Percentiles rank a stretch among this genome's conserved stretches.
These are phyloP conservation scores for Sordaria brevicollis DNA, from an alignment of 495 filamentous ascomycete species.

Conservation along the genomic window DNA sequence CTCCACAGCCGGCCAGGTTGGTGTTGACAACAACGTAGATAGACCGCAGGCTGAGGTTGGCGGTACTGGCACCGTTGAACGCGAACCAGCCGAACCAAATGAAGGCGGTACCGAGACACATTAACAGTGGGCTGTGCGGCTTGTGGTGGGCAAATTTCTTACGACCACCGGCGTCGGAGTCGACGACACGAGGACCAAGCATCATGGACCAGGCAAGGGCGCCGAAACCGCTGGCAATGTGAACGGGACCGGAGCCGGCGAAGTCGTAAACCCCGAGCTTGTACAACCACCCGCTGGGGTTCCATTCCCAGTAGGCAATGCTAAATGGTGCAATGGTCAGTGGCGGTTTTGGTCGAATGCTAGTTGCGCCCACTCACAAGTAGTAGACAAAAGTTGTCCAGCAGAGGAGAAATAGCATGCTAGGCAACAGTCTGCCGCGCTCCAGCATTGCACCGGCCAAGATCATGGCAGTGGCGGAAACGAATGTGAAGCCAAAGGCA, in stretches of 20 bases:
- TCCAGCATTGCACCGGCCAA: constrained; percentile 34
- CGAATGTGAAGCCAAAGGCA: constrained; percentile 6
- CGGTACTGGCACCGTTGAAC: constrained; percentile 88
- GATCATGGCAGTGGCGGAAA: constrained; percentile 16
- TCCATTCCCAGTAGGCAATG: constrained; percentile 89
- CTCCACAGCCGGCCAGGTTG: constrained; percentile 76
- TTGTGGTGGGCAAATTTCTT: constrained; percentile 61
- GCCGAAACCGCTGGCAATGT: constrained; percentile 72
- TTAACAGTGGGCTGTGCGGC: constrained; percentile 91
- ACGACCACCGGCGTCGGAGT: constrained; percentile 40
- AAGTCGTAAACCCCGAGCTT: constrained; percentile 71
- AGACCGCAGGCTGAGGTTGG: constrained; percentile 82
- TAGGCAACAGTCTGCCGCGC: constrained; percentile 71
- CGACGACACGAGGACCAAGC: constrained; percentile 42
- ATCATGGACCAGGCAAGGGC: constrained; percentile 76
- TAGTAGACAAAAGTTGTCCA: constrained; percentile 77
- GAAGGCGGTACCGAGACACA: constrained; percentile 83
- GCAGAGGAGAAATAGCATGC: constrained; percentile 78
- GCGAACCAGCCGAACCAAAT: constrained; percentile 98
- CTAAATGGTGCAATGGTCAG: constrained; percentile 32
- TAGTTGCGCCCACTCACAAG: constrained; percentile 1
- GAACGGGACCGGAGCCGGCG: constrained; percentile 78
- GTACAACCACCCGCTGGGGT: constrained; percentile 66
- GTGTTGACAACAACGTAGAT: constrained; percentile 91
- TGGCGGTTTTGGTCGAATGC: neutral